Conservation (phyloP, 2,329 filamentous ascomycete genomes). For the Graphium sp. region DNA sequence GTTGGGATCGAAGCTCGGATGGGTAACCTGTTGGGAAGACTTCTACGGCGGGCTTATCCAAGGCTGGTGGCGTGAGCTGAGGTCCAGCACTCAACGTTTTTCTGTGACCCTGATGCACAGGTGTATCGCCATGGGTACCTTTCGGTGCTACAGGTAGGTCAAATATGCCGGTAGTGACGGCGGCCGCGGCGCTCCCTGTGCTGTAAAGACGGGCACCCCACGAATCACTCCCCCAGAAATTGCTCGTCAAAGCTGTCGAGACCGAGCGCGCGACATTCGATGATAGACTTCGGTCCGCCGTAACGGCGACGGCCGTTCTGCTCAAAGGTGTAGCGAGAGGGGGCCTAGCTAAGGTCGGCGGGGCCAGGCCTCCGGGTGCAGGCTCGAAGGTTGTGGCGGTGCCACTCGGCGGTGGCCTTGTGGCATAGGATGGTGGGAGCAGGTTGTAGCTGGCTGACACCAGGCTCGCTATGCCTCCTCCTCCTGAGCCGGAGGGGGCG, state of each 20-base stretch:
- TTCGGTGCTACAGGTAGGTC: too few species aligned
- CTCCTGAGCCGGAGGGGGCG: constrained; percentile 18
- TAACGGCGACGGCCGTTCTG: constrained; percentile 66
- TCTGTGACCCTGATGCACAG: too few species aligned
- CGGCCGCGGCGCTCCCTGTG: too few species aligned
- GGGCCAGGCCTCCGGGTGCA: constrained; percentile 52
- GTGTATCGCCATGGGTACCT: too few species aligned
- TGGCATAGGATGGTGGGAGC: constrained; percentile 54
- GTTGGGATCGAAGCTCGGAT: constrained; percentile 64
- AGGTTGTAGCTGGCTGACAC: constrained; percentile 74
- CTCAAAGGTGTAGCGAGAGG: constrained; percentile 76
- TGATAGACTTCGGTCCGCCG: constrained; percentile 55
- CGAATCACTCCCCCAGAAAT: constrained; percentile 80
- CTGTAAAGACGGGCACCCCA: too few species aligned
- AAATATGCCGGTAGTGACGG: too few species aligned
- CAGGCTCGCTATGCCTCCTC: constrained; percentile 61
- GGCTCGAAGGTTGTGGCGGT: constrained; percentile 16
- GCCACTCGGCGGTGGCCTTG: constrained; percentile 8
- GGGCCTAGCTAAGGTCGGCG: constrained; percentile 65
- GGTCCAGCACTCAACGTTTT: too few species aligned
- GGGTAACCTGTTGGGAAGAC: constrained; percentile 66
- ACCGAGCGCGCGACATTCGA: constrained; percentile 52
- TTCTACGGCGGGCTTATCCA: too few species aligned
- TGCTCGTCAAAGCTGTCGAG: constrained; percentile 76
- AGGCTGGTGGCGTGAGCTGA: too few species aligned